Evolutionary conservation across 768 basidiomycete genomes (phyloP).

Genomic region (Tulasnella sp.): DNA sequence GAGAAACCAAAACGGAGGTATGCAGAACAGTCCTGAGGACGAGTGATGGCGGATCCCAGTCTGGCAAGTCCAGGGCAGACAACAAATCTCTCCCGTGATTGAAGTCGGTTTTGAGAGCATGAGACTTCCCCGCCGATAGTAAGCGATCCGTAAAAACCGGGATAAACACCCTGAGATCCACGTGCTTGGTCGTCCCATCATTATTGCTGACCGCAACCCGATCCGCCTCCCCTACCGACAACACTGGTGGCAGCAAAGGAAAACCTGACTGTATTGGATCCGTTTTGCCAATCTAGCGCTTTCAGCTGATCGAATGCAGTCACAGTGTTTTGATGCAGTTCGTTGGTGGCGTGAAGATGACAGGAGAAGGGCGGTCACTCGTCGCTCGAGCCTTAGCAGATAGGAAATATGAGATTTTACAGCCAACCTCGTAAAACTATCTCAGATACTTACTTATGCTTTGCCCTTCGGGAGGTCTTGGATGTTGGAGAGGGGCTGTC

Average conservation of each 20-base stretch:
- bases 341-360: too few relatives aligned
- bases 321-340: slow-evolving; percentile 89
- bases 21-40: slow-evolving; percentile 92
- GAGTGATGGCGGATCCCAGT: slow-evolving; percentile 79
- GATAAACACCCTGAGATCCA: too few relatives aligned
- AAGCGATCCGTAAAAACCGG: too few relatives aligned
- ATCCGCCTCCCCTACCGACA: slow-evolving; percentile 79
- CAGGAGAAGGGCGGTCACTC: too few relatives aligned
- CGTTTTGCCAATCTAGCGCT: slow-evolving; percentile 75
- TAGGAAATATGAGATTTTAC: too few relatives aligned
- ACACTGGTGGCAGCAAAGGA: slow-evolving; percentile 79
- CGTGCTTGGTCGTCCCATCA: slow-evolving; percentile 96
- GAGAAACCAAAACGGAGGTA: slow-evolving; percentile 45
- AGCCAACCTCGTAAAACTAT: too few relatives aligned
- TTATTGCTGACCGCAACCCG: slow-evolving; percentile 92
- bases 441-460: too few relatives aligned
- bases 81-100: slow-evolving; percentile 90
- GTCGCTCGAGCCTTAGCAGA: too few relatives aligned
- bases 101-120: too few relatives aligned
- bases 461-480: too few relatives aligned
- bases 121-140: too few relatives aligned
- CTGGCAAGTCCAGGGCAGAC: slow-evolving; percentile 72
- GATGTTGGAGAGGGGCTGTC: neutral
- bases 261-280: slow-evolving; percentile 89
- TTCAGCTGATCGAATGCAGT: slow-evolving; percentile 94